Evolutionary conservation across 108 stramenopile species (phyloP).

Genomic region (Aureococcus anophagefferens): DNA sequence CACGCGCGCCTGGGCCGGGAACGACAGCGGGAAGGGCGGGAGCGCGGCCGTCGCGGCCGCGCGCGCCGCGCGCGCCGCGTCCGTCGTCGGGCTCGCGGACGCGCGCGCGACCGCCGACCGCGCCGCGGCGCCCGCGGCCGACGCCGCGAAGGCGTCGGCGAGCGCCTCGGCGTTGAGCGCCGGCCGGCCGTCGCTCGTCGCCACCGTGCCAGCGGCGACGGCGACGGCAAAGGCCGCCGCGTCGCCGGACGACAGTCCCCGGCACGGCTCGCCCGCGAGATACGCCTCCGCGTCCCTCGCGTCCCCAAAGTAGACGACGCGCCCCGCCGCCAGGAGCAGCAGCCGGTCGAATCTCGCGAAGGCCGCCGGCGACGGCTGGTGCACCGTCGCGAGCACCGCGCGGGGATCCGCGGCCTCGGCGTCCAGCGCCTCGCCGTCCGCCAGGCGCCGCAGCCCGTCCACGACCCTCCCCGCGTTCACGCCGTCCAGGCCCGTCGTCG

Average conservation of each 20-base stretch:
- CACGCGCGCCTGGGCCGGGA: no score
- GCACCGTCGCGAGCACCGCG: constrained; percentile 72
- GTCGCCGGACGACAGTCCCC: no score
- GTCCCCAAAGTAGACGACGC: constrained; percentile 14
- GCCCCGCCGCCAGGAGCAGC: constrained; percentile 11
- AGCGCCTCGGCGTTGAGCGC: background rate
- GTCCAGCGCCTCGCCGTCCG: constrained; percentile 57
- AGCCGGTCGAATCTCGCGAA: constrained; percentile 16
- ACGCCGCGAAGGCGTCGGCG: no score
- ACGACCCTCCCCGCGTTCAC: constrained; percentile 54
- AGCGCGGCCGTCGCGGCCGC: no score
- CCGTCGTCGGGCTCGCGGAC: no score
- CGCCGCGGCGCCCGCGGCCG: no score
- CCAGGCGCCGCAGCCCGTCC: constrained; percentile 56
- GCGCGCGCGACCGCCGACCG: no score
- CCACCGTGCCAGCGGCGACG: background rate
- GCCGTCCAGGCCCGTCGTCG: constrained; percentile 64
- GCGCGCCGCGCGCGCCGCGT: no score
- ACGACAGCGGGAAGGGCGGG: no score
- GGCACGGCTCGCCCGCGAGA: background rate
- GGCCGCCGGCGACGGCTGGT: constrained; percentile 45
- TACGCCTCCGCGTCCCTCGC: background rate
- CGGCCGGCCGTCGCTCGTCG: no score
- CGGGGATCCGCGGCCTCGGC: constrained; percentile 62
- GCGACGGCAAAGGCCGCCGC: constrained; percentile 15